phyloP scores from a whole-genome alignment of 2,329 filamentous ascomycete genomes.

The Aplosporella prunicola region DNA sequence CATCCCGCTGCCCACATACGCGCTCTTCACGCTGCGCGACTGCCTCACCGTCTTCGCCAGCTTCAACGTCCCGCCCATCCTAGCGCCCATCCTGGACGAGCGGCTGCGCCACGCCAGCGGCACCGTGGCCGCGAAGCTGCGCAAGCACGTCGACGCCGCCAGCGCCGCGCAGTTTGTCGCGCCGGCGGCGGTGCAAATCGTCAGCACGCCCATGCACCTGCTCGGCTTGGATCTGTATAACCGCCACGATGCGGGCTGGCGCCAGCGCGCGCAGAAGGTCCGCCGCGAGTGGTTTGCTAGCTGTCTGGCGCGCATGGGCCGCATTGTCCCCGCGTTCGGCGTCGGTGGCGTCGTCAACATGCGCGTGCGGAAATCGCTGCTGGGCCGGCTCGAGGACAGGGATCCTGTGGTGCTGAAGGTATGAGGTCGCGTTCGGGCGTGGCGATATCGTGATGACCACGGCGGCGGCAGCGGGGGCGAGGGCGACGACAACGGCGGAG shows the following conservation, averaged over 20 bases:
- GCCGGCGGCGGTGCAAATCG: slow-evolving; percentile 53
- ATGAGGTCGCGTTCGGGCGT: background rate
- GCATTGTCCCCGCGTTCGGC: slow-evolving; percentile 84
- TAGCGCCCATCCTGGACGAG: slow-evolving; percentile 56
- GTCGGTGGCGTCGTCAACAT: slow-evolving; percentile 79
- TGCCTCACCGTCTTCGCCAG: slow-evolving; percentile 83
- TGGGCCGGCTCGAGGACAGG: slow-evolving; percentile 45
- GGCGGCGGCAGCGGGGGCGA: background rate
- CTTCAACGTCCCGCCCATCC: slow-evolving; percentile 76
- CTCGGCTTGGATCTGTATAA: slow-evolving; percentile 84
- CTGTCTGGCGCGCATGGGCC: slow-evolving; percentile 63
- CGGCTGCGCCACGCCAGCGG: slow-evolving; percentile 9
- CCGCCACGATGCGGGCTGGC: slow-evolving; percentile 42
- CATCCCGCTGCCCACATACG: slow-evolving; percentile 63
- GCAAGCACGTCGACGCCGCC: slow-evolving; percentile 33
- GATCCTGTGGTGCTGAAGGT: background rate
- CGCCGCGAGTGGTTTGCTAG: slow-evolving; percentile 67
- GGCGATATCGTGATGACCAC: background rate
- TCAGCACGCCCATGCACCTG: slow-evolving; percentile 76
- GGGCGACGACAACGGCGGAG: background rate
- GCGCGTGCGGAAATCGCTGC: slow-evolving; percentile 57
- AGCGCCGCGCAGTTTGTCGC: slow-evolving; percentile 11
- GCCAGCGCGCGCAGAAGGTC: slow-evolving; percentile 58
- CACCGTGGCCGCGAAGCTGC: slow-evolving; percentile 32
- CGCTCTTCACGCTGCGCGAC: slow-evolving; percentile 73